These are phyloP conservation scores for Crithidia sp. DNA, from an alignment of 208 protist genomes.

Conservation along the genomic window DNA sequence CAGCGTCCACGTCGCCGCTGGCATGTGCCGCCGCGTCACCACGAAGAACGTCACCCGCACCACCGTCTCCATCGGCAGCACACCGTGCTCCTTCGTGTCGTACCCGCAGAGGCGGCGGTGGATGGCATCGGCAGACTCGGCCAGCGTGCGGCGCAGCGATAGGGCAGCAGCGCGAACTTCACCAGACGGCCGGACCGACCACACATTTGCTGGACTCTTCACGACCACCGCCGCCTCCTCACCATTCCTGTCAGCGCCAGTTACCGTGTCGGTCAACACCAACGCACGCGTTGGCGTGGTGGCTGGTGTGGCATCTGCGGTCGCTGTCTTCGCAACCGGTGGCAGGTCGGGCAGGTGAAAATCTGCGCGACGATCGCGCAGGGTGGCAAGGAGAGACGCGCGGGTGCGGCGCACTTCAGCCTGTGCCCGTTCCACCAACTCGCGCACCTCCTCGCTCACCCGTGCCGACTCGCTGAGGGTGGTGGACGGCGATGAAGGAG, in stretches of 20 bases:
- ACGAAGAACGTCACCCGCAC: constrained; percentile 57
- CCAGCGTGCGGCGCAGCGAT: constrained; percentile 33
- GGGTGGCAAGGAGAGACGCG: constrained; percentile 60
- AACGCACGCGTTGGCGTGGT: not conserved
- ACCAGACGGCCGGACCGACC: constrained; percentile 8
- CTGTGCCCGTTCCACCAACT: constrained; percentile 65
- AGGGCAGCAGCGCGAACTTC: constrained; percentile 6
- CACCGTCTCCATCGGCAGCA: constrained; percentile 71
- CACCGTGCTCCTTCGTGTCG: constrained; percentile 51
- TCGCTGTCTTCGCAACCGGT: not conserved
- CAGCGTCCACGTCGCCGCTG: constrained; percentile 25
- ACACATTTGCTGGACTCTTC: too few species aligned
- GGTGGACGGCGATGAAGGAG: constrained; percentile 17
- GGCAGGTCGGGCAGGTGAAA: constrained; percentile 22
- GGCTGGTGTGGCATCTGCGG: not conserved
- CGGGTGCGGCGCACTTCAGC: constrained; percentile 74
- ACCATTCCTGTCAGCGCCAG: not conserved
- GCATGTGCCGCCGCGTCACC: constrained; percentile 34
- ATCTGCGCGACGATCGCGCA: constrained; percentile 28
- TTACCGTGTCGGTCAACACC: not conserved
- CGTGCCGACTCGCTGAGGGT: constrained; percentile 36
- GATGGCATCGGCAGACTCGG: constrained; percentile 43
- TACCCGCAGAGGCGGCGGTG: constrained; percentile 66
- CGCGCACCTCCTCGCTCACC: constrained; percentile 68
- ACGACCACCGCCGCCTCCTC: too few species aligned